Percentiles rank a stretch among this genome's conserved stretches.
These are phyloP conservation scores for Usnea hakonensis DNA, from an alignment of 495 filamentous ascomycete species.

Conservation along the genomic window DNA sequence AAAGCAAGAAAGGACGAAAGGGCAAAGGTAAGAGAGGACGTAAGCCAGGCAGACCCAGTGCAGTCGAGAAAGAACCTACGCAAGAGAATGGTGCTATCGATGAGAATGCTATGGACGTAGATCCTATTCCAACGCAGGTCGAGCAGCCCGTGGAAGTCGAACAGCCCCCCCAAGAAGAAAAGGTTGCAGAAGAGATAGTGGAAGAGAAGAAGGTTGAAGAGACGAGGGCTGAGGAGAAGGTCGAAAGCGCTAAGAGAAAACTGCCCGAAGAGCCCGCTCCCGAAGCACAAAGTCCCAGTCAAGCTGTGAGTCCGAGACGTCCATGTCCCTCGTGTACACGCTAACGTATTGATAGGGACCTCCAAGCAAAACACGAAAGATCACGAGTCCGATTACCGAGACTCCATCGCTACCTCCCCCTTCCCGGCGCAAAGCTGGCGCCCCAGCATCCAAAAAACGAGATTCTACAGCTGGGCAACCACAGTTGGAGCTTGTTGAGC, in stretches of 20 bases:
- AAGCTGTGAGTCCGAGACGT: constrained; percentile 15
- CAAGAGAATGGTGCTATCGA: constrained; percentile 26
- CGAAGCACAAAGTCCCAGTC: constrained; percentile 18
- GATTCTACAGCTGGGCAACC: constrained; percentile 26
- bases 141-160: constrained; percentile 9
- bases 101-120: constrained; percentile 24
- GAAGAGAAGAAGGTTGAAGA: constrained; percentile 23
- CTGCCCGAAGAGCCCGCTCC: constrained; percentile 31
- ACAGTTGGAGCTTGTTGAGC: constrained; percentile 27
- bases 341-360: constrained; percentile 28
- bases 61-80: constrained; percentile 27
- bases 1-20: constrained; percentile 46
- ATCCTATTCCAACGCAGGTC: constrained; percentile 4
- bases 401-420: constrained; percentile 22
- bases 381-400: constrained; percentile 29
- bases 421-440: constrained; percentile 32
- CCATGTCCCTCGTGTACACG: neutral
- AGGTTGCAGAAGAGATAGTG: constrained; percentile 21
- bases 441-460: constrained; percentile 24
- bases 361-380: constrained; percentile 45
- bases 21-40: constrained; percentile 29
- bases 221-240: neutral
- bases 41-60: constrained; percentile 29
- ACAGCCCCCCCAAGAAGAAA: constrained; percentile 4
- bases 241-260: constrained; percentile 35